These are phyloP conservation scores for Hordeum pubiflorum DNA, from an alignment of 202 grass and related monocot species.

Conservation along the genomic window DNA sequence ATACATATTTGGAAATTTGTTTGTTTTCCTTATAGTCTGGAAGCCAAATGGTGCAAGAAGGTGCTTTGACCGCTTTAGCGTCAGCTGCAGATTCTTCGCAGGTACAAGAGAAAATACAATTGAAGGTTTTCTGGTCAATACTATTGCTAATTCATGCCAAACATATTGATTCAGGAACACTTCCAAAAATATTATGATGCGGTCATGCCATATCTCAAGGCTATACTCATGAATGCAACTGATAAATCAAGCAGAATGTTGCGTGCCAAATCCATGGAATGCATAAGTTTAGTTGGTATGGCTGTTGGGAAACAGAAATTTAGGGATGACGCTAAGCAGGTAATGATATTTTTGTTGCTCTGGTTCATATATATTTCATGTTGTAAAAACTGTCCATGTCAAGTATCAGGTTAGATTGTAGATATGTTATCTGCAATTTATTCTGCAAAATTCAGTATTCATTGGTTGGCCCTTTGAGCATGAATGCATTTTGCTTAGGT, in stretches of 20 bases:
- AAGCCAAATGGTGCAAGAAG: conserved; percentile 95
- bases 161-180: conserved; percentile 50
- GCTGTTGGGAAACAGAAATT: conserved; percentile 86
- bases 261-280: conserved; percentile 90
- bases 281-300: conserved; percentile 86
- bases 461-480: neutral
- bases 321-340: conserved; percentile 69
- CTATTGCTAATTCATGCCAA: conserved; percentile 25
- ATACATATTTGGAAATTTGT: conserved; percentile 19
- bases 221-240: conserved; percentile 74
- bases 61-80: conserved; percentile 83
- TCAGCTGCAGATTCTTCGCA: conserved; percentile 74
- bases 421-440: conserved; percentile 7
- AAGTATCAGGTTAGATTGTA: neutral
- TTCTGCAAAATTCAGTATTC: neutral
- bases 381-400: neutral
- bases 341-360: conserved; percentile 24
- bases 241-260: conserved; percentile 79
- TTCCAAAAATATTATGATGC: conserved; percentile 84
- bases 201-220: conserved; percentile 84
- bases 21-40: conserved; percentile 53
- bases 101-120: conserved; percentile 32
- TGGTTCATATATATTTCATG: neutral
- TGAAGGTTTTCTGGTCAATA: conserved; percentile 3
- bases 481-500: conserved; percentile 46